Base-by-base conservation (phyloP, 2,329 filamentous ascomycete genomes). In the Fusarium proliferatum region DNA sequence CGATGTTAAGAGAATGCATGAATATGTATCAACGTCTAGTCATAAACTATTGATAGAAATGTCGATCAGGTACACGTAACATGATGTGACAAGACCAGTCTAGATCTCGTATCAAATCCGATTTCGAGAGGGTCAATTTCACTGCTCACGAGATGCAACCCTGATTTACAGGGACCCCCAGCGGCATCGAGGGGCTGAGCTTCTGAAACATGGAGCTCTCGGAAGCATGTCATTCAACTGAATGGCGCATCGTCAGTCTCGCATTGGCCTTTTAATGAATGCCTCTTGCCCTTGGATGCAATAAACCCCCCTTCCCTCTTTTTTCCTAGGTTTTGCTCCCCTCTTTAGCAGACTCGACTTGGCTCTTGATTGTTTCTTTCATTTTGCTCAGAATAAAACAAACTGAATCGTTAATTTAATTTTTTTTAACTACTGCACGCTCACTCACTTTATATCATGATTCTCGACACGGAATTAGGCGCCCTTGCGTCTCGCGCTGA, bases 191-290 rank as follows among this genome's bases (percentile, higher is more conserved):
- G 72, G 61, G 71, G 70, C 66, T 64, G 63, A 75, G 58, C 63
- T 28, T 73, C 72, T 75, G 74, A 76, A 77, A 76, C 74, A 76
- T 76, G 64, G 56, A 71, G 63, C 39, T 49, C 56, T 64, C 49
- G 34, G 43, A n/a, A 58, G 52, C n/a, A 64, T 48, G 63, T 48
- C 36, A 46, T 42, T 58, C n/a, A 65, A 65, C 26, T 63, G 9
- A 38, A n/a, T 2, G n/a, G 21, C 16, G 21, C 34, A 57, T 42
- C 51, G 17, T 43, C 51, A 28, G 41, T 48, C 49, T 57, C 46
- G 41, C 67, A 58, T 58, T 42, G 66, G 61, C 62, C 30, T 68
- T 53, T 72, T 57, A 62, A 45, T 56, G 26, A 62, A 73, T 66
- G 33, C 48, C 48, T 74, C 67, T 30, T 52, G 43, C 59, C 56